Conservation (phyloP, 441 rosid genomes). For the Cnidoscolus chayamansa region DNA sequence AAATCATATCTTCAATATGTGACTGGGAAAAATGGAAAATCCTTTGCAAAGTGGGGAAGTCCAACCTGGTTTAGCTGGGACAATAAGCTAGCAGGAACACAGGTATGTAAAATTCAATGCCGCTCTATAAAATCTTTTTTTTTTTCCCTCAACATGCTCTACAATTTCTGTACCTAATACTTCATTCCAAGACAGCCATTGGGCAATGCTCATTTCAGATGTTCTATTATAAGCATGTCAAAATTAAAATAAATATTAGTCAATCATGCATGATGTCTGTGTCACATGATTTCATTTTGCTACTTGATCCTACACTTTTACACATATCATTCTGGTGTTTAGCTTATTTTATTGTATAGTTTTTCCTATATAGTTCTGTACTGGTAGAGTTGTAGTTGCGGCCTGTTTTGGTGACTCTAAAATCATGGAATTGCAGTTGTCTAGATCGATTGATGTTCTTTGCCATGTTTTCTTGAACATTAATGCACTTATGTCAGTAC, state of each 20-base stretch:
- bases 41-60: constrained; percentile 67
- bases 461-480: constrained; percentile 4
- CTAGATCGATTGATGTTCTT: neutral
- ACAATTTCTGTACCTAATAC: neutral
- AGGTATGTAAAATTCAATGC: constrained; percentile 36
- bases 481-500: neutral
- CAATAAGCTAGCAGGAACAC: constrained; percentile 86
- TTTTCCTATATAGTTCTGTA: neutral
- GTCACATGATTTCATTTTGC: too few species aligned
- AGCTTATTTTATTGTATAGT: neutral
- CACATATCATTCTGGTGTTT: neutral
- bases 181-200: too few species aligned
- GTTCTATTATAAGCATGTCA: neutral
- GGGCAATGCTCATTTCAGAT: neutral
- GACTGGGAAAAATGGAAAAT: constrained; percentile 49
- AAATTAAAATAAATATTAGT: neutral
- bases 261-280: neutral
- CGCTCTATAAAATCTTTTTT: neutral
- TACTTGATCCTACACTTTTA: neutral
- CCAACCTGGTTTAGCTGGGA: constrained; percentile 99
- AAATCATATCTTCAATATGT: constrained; percentile 66
- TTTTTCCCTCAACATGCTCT: neutral
- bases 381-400: neutral
- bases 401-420: neutral
- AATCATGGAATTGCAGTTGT: neutral